Evolutionary conservation across 2,329 filamentous ascomycete species (phyloP).

Genomic region (Nigrospora sphaerica): DNA sequence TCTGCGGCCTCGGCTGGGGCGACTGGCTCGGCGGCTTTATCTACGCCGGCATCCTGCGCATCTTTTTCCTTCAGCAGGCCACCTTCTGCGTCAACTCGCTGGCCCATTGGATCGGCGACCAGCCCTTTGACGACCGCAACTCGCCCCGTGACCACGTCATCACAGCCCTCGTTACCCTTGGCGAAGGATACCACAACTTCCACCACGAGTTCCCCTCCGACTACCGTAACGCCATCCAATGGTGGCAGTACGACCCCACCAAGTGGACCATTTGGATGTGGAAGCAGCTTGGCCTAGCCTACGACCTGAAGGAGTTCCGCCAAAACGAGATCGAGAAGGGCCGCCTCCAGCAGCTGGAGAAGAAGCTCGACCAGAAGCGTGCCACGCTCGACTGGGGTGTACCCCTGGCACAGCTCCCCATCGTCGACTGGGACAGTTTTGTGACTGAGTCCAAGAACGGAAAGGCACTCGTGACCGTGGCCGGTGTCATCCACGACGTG

Average conservation of each 20-base stretch:
- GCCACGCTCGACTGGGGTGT: constrained; percentile 58
- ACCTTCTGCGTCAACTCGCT: too few species aligned
- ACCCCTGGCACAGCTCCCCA: constrained; percentile 43
- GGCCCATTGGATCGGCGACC: constrained; percentile 50
- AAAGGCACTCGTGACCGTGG: constrained; percentile 47
- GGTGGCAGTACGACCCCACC: constrained; percentile 64
- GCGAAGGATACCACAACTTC: too few species aligned
- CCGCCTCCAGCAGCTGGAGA: constrained; percentile 58
- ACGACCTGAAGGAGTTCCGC: too few species aligned
- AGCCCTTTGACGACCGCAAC: constrained; percentile 66
- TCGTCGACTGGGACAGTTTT: constrained; percentile 51
- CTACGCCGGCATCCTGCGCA: too few species aligned
- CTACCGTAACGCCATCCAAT: constrained; percentile 64
- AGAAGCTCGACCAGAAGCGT: constrained; percentile 61
- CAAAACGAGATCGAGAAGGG: constrained; percentile 64
- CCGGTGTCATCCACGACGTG: constrained; percentile 59
- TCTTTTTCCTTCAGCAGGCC: too few species aligned
- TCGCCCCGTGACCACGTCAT: constrained; percentile 61
- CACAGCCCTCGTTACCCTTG: constrained; percentile 59
- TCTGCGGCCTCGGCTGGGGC: too few species aligned
- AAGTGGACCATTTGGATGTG: constrained; percentile 64
- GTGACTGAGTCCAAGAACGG: constrained; percentile 57
- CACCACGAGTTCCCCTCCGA: too few species aligned
- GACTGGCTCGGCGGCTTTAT: too few species aligned
- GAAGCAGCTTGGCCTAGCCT: constrained; percentile 61